Base-by-base conservation (phyloP, 441 rosid species). In the Mallotus repandus region DNA sequence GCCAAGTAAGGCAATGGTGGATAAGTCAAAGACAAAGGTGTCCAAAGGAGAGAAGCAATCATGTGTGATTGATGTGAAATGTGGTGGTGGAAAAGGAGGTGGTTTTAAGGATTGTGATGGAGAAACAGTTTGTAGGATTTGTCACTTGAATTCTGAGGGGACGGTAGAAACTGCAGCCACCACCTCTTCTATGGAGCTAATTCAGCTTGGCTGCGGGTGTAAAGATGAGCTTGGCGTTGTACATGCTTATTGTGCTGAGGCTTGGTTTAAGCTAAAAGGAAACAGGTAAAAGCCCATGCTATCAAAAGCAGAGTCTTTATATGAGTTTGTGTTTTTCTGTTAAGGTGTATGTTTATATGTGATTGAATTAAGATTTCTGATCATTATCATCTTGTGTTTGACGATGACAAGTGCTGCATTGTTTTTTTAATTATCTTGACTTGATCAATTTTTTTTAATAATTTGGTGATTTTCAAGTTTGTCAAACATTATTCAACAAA, bases 191-290 rank as follows among this genome's bases (percentile, higher is more conserved):
- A 68, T 49, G 60, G 94, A 83, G 53, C 78, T 94, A 74, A 86
- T 88, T 72, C 86, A 80, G 83, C 91, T 94, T 58, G 97, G 97
- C 57, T 94, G 98, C 80, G 87, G 87, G 21, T 94, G 98, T 77
- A 94, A 94, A 87, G 92, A 86, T 77, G 97, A 92, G 73, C 97
- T 94, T 18, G 97, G 91, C 69, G 78, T 84, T 78, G 94, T 91
- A 11, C 98, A 94, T 82, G 78, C 64, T 32, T 86, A 86, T 71
- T 94, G 97, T 66, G 97, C 96, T 0, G 97, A 94, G 86, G 87
- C 90, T 43, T 94, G 97, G 97, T 94, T 94, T 82, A 94, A 85
- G 84, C 84, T 90, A 38, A 90, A 83, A 86, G 97, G 97, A 80
- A 94, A 89, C 86, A 92, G 97, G 98, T 94, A 85, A 74, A 13